These are phyloP conservation scores for Centrapalus pauciflorus DNA, from an alignment of 129 eudicot genomes.

Conservation along the genomic window DNA sequence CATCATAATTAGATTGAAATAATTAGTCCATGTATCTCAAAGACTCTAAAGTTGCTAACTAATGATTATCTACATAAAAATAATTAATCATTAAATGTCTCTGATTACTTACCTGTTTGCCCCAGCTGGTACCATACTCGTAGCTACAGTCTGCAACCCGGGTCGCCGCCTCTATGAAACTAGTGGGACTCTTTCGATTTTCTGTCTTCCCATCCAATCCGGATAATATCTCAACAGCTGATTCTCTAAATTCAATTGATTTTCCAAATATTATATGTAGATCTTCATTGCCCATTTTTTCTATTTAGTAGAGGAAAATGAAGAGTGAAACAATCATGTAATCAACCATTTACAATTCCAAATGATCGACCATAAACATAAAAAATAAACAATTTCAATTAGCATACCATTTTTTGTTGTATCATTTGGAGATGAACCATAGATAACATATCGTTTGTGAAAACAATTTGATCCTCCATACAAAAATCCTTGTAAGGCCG, in stretches of 20 bases:
- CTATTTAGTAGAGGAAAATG: conserved; percentile 2
- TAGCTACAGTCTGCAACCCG: conserved; percentile 42
- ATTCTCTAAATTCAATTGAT: conserved; percentile 32
- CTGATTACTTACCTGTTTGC: conserved; percentile 30
- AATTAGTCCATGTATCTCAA: too few relatives aligned
- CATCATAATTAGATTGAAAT: neutral
- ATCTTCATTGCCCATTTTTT: conserved; percentile 11
- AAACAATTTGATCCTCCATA: conserved; percentile 44
- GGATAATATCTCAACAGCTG: conserved; percentile 22
- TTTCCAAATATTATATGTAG: conserved; percentile 42
- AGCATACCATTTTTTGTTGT: neutral
- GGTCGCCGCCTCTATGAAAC: conserved; percentile 33
- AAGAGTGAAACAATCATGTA: neutral
- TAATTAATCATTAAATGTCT: neutral
- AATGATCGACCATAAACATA: neutral
- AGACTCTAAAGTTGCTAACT: neutral
- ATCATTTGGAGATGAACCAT: conserved; percentile 36
- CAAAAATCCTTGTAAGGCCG: conserved; percentile 33
- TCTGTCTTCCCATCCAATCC: conserved; percentile 4
- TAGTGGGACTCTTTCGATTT: conserved; percentile 5
- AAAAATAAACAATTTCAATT: neutral
- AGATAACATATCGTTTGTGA: conserved; percentile 45
- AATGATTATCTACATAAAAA: neutral
- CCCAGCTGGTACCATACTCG: conserved; percentile 62
- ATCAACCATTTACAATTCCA: neutral